Base-by-base conservation (phyloP, 2,329 filamentous ascomycete genomes). In the Aspergillus intermedius region DNA sequence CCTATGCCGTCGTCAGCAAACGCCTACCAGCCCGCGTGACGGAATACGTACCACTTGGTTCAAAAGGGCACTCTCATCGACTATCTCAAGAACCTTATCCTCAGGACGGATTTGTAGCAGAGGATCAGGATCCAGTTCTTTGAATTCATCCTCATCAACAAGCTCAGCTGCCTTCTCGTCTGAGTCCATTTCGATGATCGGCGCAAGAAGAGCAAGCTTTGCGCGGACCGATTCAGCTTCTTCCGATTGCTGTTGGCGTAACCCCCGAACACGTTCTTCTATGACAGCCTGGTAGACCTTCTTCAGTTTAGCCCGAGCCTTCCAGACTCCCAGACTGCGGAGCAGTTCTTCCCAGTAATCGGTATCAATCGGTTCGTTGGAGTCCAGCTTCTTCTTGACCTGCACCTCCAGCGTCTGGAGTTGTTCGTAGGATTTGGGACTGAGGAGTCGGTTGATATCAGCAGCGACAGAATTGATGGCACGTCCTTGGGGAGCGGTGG, bases 311-410 rank as follows among this genome's bases (percentile, higher is more conserved):
- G 90, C 89, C 66, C 88, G 90, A 30, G 93, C 89, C 72, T 97
- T 97, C 83, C 88, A 96, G 1, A 95, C 83, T 5, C 87, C 77
- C 54, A 98, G 74, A 63, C 85, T 94, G 56, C 84, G 84, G 52
- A 98, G 76, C 13, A 98, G 76, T 64, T 95, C 88, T 64, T 95
- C 89, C 93, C 93, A 98, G 67, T 97, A 98, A 70, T 98, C 93
- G 2, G 87, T 89, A 68, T 98, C 93, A 56, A 98, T 91, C 8
- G 88, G 84, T 63, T 96, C 91, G 63, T 95, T 85, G 6, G 89
- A 94, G 46, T 84, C 79, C 43, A 98, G 74, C 73, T 98, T 98
- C 13, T 78, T 76, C 64, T 83, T 83, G 67, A 98, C 93, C 72
- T 97, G 91, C 54, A 77, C 81, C 70, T 98, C 91, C 44, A 98